Percentiles rank a stretch among this genome's conserved stretches.
Conservation (phyloP, 2,329 filamentous ascomycete genomes). For the Botryotinia globosa region DNA sequence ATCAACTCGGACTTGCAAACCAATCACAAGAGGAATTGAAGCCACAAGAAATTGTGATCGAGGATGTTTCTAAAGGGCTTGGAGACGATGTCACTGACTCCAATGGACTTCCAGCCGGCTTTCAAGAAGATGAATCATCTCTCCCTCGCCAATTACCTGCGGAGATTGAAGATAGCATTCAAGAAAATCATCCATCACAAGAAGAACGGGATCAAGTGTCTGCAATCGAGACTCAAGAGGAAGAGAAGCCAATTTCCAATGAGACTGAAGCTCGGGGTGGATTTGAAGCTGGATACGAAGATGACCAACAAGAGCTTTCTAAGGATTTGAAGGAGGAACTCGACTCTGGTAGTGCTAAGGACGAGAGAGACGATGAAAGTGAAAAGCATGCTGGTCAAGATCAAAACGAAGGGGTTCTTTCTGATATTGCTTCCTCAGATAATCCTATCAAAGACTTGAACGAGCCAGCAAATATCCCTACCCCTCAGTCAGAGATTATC, state of each 20-base stretch:
- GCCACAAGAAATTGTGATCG: conserved; percentile 10
- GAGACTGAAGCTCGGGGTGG: conserved; percentile 23
- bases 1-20: conserved; percentile 34
- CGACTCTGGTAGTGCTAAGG: conserved; percentile 37
- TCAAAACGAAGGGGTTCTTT: background rate
- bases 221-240: background rate
- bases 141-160: conserved; percentile 27
- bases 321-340: conserved; percentile 36
- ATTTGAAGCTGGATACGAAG: conserved; percentile 28
- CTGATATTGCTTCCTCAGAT: conserved; percentile 18
- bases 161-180: conserved; percentile 28
- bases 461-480: conserved; percentile 19
- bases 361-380: conserved; percentile 41
- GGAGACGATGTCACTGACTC: conserved; percentile 1
- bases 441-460: conserved; percentile 21
- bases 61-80: conserved; percentile 12
- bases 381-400: conserved; percentile 19
- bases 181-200: conserved; percentile 25
- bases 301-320: conserved; percentile 34
- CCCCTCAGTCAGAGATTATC: background rate
- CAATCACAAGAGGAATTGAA: conserved; percentile 34
- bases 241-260: conserved; percentile 7
- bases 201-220: background rate
- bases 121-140: conserved; percentile 22
- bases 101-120: conserved; percentile 18